These are phyloP conservation scores for Apiotrichum siamense DNA, from an alignment of 1,284 basidiomycete species.

Conservation along the genomic window DNA sequence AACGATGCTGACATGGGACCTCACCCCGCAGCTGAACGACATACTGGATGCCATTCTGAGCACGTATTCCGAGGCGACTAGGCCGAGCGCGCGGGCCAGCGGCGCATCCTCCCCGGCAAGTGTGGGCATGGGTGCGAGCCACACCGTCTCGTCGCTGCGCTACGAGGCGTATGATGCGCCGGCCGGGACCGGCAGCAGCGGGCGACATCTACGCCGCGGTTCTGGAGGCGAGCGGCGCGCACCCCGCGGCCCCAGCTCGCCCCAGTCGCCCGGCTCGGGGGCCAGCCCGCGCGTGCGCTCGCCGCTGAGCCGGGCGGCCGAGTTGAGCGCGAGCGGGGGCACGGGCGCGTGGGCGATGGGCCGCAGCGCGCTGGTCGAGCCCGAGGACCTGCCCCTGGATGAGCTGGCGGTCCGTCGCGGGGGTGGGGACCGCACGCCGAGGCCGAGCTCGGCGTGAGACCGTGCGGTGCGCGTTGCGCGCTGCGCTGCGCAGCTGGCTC, in stretches of 20 bases:
- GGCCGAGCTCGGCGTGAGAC: not conserved
- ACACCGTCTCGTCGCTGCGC: conserved; percentile 8
- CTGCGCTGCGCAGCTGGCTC: no score
- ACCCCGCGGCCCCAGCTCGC: not conserved
- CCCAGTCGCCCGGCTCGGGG: not conserved
- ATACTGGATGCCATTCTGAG: conserved; percentile 21
- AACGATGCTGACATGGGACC: not conserved
- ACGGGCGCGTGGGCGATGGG: conserved; percentile 9
- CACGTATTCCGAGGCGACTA: conserved; percentile 8
- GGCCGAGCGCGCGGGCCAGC: not conserved
- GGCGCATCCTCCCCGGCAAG: not conserved
- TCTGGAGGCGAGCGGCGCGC: not conserved
- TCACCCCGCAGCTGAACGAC: conserved; percentile 19
- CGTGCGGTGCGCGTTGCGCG: no score
- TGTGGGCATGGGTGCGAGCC: not conserved
- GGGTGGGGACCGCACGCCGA: conserved; percentile 2
- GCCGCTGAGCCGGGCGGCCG: conserved; percentile 9
- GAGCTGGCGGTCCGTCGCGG: conserved; percentile 2
- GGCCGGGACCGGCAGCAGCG: not conserved
- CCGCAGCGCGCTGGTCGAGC: conserved; percentile 13
- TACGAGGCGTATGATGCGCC: conserved; percentile 22
- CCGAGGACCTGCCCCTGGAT: conserved; percentile 4
- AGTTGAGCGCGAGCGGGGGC: conserved; percentile 3
- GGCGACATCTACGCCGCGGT: no score
- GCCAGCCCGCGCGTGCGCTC: not conserved